phyloP scores from a whole-genome alignment of 2,329 filamentous ascomycete genomes.

The Fusarium illudens region DNA sequence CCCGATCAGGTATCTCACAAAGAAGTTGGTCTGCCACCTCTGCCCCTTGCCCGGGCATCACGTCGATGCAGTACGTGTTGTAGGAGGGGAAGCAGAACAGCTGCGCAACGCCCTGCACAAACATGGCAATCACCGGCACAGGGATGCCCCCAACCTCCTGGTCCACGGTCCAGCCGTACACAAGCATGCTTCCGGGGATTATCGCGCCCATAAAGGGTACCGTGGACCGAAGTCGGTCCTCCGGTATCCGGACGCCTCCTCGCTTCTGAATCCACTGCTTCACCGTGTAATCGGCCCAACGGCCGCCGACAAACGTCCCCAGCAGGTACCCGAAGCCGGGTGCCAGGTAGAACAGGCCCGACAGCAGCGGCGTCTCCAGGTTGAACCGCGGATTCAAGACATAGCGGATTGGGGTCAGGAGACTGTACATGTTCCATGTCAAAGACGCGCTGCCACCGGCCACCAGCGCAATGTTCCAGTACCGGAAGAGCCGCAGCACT shows the following conservation, averaged over 20 bases:
- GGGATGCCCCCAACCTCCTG: constrained; percentile 60
- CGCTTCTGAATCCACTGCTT: constrained; percentile 70
- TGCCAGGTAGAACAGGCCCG: constrained; percentile 77
- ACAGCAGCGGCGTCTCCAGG: constrained; percentile 71
- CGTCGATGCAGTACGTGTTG: constrained; percentile 84
- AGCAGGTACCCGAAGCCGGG: constrained; percentile 75
- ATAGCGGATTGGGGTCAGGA: constrained; percentile 74
- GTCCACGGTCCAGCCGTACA: constrained; percentile 66
- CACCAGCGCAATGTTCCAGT: constrained; percentile 72
- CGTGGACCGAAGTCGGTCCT: constrained; percentile 71
- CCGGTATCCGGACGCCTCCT: constrained; percentile 67
- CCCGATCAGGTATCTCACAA: constrained; percentile 78
- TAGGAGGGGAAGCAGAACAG: constrained; percentile 78
- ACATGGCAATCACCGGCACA: constrained; percentile 76
- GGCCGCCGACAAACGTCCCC: constrained; percentile 76
- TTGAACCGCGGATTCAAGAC: constrained; percentile 78
- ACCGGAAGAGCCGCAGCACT: constrained; percentile 69
- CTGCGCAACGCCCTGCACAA: constrained; percentile 77
- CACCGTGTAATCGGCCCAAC: constrained; percentile 73
- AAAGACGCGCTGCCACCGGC: constrained; percentile 67
- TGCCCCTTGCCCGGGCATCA: constrained; percentile 73
- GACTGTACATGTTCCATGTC: constrained; percentile 75
- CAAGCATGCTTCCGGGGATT: constrained; percentile 69
- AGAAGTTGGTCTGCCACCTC: constrained; percentile 86
- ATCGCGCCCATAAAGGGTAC: constrained; percentile 64